Percentiles rank a stretch among this genome's conserved stretches.
These are phyloP conservation scores for Torulaspora delbrueckii DNA, from an alignment of 805 yeast genomes.

Conservation along the genomic window DNA sequence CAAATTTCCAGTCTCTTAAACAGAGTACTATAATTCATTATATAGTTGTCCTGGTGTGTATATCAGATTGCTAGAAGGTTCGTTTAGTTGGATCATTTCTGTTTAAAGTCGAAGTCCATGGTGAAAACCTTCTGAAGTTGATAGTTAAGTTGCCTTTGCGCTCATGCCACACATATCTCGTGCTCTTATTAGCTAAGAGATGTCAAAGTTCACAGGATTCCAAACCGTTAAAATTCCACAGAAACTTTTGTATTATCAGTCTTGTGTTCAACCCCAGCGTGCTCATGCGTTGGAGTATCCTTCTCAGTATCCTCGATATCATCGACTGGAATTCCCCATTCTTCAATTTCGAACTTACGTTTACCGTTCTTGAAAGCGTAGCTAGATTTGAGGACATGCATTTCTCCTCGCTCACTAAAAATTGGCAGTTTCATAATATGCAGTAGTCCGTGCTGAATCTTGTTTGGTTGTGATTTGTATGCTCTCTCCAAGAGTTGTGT, in stretches of 20 bases:
- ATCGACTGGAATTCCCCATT: slow-evolving; percentile 97
- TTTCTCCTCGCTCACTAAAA: slow-evolving; percentile 63
- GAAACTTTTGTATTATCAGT: slow-evolving; percentile 8
- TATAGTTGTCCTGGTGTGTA: no score
- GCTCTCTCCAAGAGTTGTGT: slow-evolving; percentile 60
- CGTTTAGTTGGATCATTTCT: no score
- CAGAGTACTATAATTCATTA: neutral
- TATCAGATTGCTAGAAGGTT: no score
- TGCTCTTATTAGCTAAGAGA: no score
- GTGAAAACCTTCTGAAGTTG: no score
- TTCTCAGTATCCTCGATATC: slow-evolving; percentile 48
- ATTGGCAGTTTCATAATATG: slow-evolving; percentile 70
- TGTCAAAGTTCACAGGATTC: no score
- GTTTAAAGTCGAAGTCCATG: no score
- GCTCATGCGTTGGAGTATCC: neutral
- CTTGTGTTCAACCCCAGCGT: neutral
- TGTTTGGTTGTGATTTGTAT: slow-evolving; percentile 56
- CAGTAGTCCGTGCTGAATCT: slow-evolving; percentile 80
- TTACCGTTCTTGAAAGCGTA: slow-evolving; percentile 82
- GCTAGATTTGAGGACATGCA: slow-evolving; percentile 71
- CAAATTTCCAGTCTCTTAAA: neutral
- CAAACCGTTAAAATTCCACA: slow-evolving; percentile 6
- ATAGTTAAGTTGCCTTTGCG: no score
- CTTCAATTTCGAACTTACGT: slow-evolving; percentile 78
- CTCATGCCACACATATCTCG: no score